These are phyloP conservation scores for Magnolia changhungtana DNA, from an alignment of 164 flowering plant species.

Conservation along the genomic window DNA sequence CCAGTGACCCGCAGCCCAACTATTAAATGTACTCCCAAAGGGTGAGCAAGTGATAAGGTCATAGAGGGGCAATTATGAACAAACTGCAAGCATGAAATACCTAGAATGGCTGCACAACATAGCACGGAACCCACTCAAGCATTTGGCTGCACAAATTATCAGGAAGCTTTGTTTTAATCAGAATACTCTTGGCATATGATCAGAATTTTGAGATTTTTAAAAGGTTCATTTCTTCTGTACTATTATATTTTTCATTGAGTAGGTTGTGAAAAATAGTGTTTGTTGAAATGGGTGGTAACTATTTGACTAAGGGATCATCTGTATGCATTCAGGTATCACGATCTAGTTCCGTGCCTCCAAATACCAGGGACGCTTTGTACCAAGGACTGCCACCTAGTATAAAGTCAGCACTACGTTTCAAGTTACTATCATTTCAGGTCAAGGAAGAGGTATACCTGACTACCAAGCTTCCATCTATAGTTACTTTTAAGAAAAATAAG, in stretches of 20 bases:
- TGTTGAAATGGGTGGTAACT: not conserved
- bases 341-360: slow-evolving; percentile 58
- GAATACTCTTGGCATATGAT: not conserved
- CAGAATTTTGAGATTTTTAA: too few species aligned
- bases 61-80: not conserved
- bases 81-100: not conserved
- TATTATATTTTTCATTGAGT: not conserved
- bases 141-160: not conserved
- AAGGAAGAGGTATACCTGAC: slow-evolving; percentile 46
- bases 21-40: not conserved
- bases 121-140: not conserved
- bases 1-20: not conserved
- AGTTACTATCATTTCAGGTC: slow-evolving; percentile 39
- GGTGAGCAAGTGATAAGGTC: not conserved
- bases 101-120: not conserved
- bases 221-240: not conserved
- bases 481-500: not conserved
- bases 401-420: slow-evolving; percentile 52
- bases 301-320: not conserved
- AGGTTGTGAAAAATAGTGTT: not conserved
- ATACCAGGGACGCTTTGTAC: slow-evolving; percentile 55
- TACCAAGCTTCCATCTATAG: not conserved
- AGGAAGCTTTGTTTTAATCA: not conserved
- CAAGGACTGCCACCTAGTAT: slow-evolving; percentile 60
- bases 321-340: slow-evolving; percentile 46